Conservation (phyloP, 2,329 filamentous ascomycete species). For the Aspergillus niger region DNA sequence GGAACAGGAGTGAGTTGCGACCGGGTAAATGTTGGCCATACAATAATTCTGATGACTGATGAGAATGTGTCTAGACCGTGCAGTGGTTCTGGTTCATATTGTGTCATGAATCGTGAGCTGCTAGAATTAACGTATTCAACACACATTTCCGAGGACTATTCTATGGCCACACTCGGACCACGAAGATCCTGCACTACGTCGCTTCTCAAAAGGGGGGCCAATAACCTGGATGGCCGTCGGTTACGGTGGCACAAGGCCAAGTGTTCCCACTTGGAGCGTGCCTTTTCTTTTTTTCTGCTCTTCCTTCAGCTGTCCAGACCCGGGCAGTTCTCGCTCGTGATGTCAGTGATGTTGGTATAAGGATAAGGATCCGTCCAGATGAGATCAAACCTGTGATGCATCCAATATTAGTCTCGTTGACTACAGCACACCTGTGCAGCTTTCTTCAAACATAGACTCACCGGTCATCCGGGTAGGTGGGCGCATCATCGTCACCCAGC, state of each 20-base stretch:
- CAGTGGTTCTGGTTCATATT: not conserved
- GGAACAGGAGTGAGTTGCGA: not conserved
- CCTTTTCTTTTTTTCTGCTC: no score
- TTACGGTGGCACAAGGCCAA: not conserved
- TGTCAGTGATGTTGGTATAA: constrained; percentile 50
- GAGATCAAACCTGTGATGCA: constrained; percentile 48
- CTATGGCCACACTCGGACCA: not conserved
- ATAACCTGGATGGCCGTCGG: not conserved
- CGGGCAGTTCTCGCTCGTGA: constrained; percentile 56
- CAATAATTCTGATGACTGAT: not conserved
- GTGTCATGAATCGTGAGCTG: not conserved
- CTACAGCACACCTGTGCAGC: not conserved
- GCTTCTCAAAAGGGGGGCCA: not conserved
- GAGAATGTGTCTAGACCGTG: not conserved
- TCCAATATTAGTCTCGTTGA: constrained; percentile 2
- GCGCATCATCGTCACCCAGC: constrained; percentile 54
- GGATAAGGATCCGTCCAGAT: constrained; percentile 60
- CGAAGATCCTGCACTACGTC: not conserved
- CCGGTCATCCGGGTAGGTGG: constrained; percentile 54
- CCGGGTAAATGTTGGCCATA: not conserved
- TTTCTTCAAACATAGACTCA: constrained; percentile 24
- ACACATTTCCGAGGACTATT: not conserved
- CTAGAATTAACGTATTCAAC: not conserved
- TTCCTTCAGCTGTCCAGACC: constrained; percentile 49
- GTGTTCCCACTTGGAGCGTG: no score